Base-by-base conservation (phyloP, 2,329 filamentous ascomycete genomes). In the Alternaria metachromatica region DNA sequence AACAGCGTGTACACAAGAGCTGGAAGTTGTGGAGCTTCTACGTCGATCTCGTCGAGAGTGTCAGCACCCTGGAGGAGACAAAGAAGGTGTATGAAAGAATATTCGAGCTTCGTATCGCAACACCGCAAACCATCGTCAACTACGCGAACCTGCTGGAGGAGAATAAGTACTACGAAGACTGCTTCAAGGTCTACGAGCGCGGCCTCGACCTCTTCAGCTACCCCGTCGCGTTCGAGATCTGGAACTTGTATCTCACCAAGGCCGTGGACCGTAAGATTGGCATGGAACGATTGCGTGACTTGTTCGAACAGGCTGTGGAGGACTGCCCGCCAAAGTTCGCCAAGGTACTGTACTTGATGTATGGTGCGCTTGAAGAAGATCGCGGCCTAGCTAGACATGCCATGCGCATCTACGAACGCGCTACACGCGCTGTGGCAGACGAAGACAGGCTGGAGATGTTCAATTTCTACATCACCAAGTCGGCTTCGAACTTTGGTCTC, bases 11-110 rank as follows among this genome's bases (percentile, higher is more conserved):
- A 4, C 96, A 99, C 83, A 99, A 99, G 85, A 97, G 93, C 78
- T 99, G 96, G 96, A 99, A 98, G 80, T 83, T 99, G 11, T 99
- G 96, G 96, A 97, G 94, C 81, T 99, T 99, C 84, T 99, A 99
- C 74, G 94, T 99, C 44, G 96, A 99, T 78, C 87, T 99, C 2
- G 94, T 99, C 3, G 96, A 99, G 80, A 97, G 94, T 79, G 94
- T 97, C 30, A 91, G 92, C 65, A 93, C 92, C 0, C 82, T 99
- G 15, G 94, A 97, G 21, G 95, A 98, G 81, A 97, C 95, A 0
- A 92, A 89, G 78, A 95, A 93, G 78, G 90, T 98, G 2, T 99
- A 99, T 80, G 96, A 99, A 79, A 88, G 96, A 60, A 98, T 99
- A 74, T 99, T 99, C 78, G 96, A 99, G 81, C 89, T 99, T 63